A percentile compares a stretch with the other conserved stretches of the same genome.
These are phyloP conservation scores for Rhodotorula graminis DNA, from an alignment of 768 basidiomycete genomes.

Conservation along the genomic window DNA sequence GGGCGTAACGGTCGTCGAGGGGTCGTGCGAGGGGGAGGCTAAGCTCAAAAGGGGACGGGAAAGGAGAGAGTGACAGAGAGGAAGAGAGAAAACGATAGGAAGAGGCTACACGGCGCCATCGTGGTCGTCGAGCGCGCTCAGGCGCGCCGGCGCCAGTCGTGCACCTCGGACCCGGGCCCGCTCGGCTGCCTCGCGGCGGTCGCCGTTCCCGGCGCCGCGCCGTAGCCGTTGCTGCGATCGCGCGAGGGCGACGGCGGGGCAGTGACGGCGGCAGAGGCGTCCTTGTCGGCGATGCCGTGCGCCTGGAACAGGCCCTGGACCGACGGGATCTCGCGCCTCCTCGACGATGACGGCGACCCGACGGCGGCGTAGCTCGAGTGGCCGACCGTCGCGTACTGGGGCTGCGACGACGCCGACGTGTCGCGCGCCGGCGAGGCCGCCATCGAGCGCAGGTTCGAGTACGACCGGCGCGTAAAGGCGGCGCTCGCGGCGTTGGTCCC, in stretches of 20 bases:
- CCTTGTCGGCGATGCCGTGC: conserved; percentile 3
- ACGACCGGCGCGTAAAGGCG: not conserved
- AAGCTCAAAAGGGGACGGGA: too few species aligned
- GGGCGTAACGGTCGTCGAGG: too few species aligned
- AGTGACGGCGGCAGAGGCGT: too few species aligned
- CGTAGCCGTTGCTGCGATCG: not conserved
- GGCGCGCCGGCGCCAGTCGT: not conserved
- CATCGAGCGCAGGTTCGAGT: not conserved
- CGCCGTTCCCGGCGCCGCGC: not conserved
- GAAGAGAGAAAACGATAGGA: too few species aligned
- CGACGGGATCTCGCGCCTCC: conserved; percentile 3
- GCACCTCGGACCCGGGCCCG: too few species aligned
- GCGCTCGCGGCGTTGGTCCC: not conserved
- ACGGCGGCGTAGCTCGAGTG: too few species aligned
- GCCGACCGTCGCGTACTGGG: not conserved
- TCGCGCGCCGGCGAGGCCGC: not conserved
- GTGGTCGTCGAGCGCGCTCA: too few species aligned
- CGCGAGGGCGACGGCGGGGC: not conserved
- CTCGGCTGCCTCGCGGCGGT: not conserved
- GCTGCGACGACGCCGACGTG: not conserved
- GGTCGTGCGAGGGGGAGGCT: too few species aligned
- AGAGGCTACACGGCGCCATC: too few species aligned
- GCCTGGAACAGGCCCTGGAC: conserved; percentile 20
- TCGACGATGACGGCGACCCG: too few species aligned
- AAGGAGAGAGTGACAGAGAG: too few species aligned